Evolutionary conservation across 257 asterid genomes (phyloP), one percentile per base, ranked within the genome.

Genomic region (Eucommia ulmoides): DNA sequence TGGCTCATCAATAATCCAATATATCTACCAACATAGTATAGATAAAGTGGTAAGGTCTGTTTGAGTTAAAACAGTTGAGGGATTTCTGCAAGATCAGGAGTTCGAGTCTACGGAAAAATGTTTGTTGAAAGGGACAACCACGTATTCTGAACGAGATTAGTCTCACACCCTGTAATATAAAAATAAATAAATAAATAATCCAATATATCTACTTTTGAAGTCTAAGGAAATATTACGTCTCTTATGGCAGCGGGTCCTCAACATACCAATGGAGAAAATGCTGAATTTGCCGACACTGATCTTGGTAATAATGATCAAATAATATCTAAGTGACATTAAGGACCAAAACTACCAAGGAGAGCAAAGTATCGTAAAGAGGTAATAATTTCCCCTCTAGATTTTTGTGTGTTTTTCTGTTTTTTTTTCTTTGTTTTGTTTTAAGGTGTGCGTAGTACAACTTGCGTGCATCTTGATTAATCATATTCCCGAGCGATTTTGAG

Each of bases 321-420:
- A 55, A 52, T 56, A 45, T 63, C 69, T 58, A 74, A 56, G 38
- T 46, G 55, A 73, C 25, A 56, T 59, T 67, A 73, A 53, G 65
- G 80, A 71, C 74, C 73, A 72, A 56, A 83, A 72, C 51, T 68
- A 49, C 65, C 64, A 70, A 56, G 61, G 62, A 50, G 84, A 79
- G 65, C 82, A 58, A 67, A 62, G 54, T 68, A 65, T 56, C 68
- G 69, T 57, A 66, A 66, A 62, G 78, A 77, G 80, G 97, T 80
- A 56, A 60, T 54, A 41, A 62, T 46, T 61, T 20, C 50, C 54
- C 54, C 51, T 58, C 42, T 20, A 22, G 62, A 42, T 41, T 19
- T 52, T 21, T 56, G 35, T 45, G 7, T 41, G 38, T 33, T 54
- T 24, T 22, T 19, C 41, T 47, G 41, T 25, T 19, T 8, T 35